Conservation (phyloP, 2,329 filamentous ascomycete genomes). For the Sphaerostilbella broomeana region DNA sequence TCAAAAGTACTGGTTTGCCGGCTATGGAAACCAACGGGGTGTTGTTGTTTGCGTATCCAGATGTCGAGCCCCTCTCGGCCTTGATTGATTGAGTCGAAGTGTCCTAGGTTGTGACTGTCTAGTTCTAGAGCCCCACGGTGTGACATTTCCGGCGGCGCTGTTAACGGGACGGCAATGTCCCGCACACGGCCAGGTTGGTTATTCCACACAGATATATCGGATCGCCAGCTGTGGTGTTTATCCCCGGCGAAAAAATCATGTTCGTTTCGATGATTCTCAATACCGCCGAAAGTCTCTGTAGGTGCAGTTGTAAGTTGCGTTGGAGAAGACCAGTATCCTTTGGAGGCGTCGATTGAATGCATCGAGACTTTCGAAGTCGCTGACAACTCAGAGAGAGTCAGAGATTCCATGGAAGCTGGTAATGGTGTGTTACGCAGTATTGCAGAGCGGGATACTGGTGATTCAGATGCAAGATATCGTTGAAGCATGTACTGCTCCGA, state of each 20-base stretch:
- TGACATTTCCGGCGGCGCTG: constrained; percentile 6
- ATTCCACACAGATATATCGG: constrained; percentile 19
- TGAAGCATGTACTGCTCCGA: constrained; percentile 12
- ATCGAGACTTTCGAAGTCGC: not conserved
- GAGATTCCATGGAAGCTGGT: not conserved
- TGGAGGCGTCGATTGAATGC: not conserved
- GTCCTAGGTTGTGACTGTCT: not conserved
- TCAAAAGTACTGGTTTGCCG: constrained; percentile 3
- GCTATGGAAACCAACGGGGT: constrained; percentile 5
- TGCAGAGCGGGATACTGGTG: constrained; percentile 1
- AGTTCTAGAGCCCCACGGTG: not conserved
- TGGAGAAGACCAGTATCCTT: not conserved
- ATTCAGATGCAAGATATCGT: constrained; percentile 12
- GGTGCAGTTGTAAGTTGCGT: not conserved
- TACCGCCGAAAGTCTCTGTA: not conserved
- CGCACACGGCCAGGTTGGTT: constrained; percentile 15
- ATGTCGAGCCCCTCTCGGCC: not conserved
- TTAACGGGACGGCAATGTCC: constrained; percentile 9
- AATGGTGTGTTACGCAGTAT: not conserved
- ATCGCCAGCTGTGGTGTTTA: constrained; percentile 17
- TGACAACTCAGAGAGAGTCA: not conserved
- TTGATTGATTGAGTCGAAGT: no score
- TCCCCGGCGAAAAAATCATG: constrained; percentile 3
- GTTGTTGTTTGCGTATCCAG: constrained; percentile 2
- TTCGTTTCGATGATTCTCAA: not conserved